Base-by-base conservation (phyloP, 129 eudicot species). In the Centella asiatica region DNA sequence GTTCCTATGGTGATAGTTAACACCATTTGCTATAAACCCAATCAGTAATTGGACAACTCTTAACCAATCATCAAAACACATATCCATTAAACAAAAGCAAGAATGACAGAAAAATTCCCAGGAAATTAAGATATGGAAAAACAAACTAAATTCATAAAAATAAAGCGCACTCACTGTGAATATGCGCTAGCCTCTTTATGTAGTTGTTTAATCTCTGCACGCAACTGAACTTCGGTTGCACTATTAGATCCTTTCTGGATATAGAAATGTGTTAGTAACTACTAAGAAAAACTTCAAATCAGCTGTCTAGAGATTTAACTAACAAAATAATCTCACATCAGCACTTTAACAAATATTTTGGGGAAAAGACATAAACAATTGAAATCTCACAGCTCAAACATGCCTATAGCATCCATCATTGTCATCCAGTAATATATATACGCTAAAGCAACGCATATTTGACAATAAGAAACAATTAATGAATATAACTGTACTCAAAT, bases 151-250 rank as follows among this genome's bases (percentile, higher is more conserved):
- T 19, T 25, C 36, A 13, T 45, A 63, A 15, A 33, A 12, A n/a
- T 19, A 20, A 71, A 52, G 46, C 65, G 14, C 57, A 75, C 87
- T 80, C 25, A 83, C 95, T 83, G 95, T 65, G 95, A 80, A 61
- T 69, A 70, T 34, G 85, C 46, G 48, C 73, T 74, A 5, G 95
- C 90, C 76, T 83, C 90, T 74, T 80, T 86, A 33, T 74, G 73
- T 1, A 86, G 76, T 77, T 66, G 76, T 74, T 86, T 86, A 56
- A 86, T 86, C 74, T 86, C 95, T 24, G 64, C 66, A 19, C 84
- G 87, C 75, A 86, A 62, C 58, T 70, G 61, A 64, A 32, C 53
- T 39, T 77, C 95, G 48, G 47, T 61, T 31, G 72, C 69, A 20
- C 50, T 73, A 65, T 26, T 74, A 12, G 81, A 63, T 72, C 82